Evolutionary conservation across 768 basidiomycete genomes (phyloP).

Genomic region (Clitopilus passeckerianus): DNA sequence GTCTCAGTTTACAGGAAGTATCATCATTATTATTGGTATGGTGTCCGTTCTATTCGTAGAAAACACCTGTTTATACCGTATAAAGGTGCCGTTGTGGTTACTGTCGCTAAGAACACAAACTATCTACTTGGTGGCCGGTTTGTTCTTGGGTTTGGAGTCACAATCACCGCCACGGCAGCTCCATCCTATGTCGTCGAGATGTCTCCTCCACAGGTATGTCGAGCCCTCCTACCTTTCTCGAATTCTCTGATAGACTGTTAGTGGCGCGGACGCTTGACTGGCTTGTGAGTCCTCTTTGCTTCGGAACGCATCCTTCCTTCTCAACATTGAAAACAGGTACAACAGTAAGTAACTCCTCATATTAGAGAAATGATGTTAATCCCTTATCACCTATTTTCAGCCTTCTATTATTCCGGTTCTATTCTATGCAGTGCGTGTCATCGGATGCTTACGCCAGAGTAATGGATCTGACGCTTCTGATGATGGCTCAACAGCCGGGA

Average conservation of each 20-base stretch:
- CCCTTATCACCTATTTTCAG: conserved; percentile 11
- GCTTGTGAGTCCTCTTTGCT: conserved; percentile 31
- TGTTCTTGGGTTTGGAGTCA: conserved; percentile 50
- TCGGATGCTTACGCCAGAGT: not conserved
- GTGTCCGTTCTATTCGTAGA: not conserved
- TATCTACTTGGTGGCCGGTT: conserved; percentile 51
- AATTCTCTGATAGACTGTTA: conserved; percentile 5
- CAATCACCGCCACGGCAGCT: conserved; percentile 37
- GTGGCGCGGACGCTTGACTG: conserved; percentile 49
- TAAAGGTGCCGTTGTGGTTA: conserved; percentile 40
- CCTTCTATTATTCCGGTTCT: conserved; percentile 41
- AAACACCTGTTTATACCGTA: not conserved
- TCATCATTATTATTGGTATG: conserved; percentile 33
- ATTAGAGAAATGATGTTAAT: not conserved
- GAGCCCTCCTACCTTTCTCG: too few species aligned
- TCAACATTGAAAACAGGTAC: conserved; percentile 16
- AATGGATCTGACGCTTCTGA: not conserved
- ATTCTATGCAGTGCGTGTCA: conserved; percentile 39
- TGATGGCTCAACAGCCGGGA: conserved; percentile 25
- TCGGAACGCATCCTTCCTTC: not conserved
- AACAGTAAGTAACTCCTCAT: conserved; percentile 21
- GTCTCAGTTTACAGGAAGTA: conserved; percentile 29
- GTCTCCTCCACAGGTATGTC: conserved; percentile 44
- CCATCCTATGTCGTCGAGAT: conserved; percentile 53
- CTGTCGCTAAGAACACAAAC: conserved; percentile 33